Conservation (phyloP, 1,284 basidiomycete genomes). For the Bjerkandera adusta region DNA sequence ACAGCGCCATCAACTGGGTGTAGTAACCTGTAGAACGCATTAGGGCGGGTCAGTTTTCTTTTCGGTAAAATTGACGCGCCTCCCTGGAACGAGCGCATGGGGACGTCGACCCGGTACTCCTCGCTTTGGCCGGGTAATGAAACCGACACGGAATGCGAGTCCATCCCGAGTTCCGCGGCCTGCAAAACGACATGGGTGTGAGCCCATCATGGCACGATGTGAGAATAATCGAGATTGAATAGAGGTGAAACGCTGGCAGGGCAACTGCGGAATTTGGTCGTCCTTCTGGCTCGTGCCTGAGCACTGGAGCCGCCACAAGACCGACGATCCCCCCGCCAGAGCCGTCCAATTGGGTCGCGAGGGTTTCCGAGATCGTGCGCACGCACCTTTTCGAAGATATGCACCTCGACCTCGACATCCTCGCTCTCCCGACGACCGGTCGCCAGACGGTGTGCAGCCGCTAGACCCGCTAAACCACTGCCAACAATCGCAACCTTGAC, state of each 20-base stretch:
- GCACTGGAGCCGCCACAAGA: too few relatives aligned
- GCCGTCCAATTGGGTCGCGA: background rate
- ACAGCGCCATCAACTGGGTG: constrained; percentile 62
- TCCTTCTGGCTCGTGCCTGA: background rate
- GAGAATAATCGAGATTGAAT: too few relatives aligned
- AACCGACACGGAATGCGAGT: constrained; percentile 50
- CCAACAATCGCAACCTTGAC: constrained; percentile 69
- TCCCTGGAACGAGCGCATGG: constrained; percentile 79
- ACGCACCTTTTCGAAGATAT: constrained; percentile 71
- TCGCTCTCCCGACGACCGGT: constrained; percentile 24
- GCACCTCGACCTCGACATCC: constrained; percentile 57
- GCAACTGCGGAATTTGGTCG: background rate
- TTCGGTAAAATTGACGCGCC: constrained; percentile 37
- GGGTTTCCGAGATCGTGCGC: background rate
- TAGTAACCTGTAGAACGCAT: constrained; percentile 76
- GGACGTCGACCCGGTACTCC: constrained; percentile 62
- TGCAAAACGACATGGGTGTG: too few relatives aligned
- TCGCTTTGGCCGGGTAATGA: constrained; percentile 27
- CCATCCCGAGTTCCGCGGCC: constrained; percentile 53
- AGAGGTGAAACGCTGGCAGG: too few relatives aligned
- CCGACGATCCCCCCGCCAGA: too few relatives aligned
- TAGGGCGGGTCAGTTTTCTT: constrained; percentile 1
- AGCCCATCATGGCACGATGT: too few relatives aligned
- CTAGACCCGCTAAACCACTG: constrained; percentile 69
- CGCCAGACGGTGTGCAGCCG: constrained; percentile 59